phyloP scores from a whole-genome alignment of 106 monocot species.

The Apostasia ramifera region DNA sequence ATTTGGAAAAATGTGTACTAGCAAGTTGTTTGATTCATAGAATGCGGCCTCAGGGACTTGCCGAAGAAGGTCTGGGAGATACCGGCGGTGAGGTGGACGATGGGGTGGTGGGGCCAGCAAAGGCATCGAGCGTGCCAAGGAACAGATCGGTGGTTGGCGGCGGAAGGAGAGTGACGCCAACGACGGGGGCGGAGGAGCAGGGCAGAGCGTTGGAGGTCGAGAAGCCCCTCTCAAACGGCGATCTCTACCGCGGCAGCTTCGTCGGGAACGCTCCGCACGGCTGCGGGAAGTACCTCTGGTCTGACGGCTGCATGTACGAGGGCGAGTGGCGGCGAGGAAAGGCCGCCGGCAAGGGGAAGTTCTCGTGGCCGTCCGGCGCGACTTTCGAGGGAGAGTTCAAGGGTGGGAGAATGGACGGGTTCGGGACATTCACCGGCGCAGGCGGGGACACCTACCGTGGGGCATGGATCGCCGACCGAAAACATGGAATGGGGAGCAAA shows the following conservation, averaged over 20 bases:
- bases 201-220: background rate
- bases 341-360: constrained; percentile 44
- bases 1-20: too few species aligned
- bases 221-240: constrained; percentile 36
- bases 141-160: too few species aligned
- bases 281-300: constrained; percentile 54
- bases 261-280: constrained; percentile 32
- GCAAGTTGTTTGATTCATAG: too few species aligned
- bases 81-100: too few species aligned
- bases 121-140: too few species aligned
- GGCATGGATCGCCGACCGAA: constrained; percentile 29
- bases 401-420: constrained; percentile 44
- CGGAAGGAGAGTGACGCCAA: too few species aligned
- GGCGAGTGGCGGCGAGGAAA: constrained; percentile 46
- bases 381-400: constrained; percentile 58
- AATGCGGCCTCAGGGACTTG: too few species aligned
- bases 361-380: constrained; percentile 70
- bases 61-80: too few species aligned
- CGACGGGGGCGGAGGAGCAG: too few species aligned
- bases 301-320: constrained; percentile 71
- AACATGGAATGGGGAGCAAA: constrained; percentile 45
- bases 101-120: too few species aligned
- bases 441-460: constrained; percentile 46
- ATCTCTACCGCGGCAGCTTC: constrained; percentile 39
- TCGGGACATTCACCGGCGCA: constrained; percentile 35